phyloP scores from a whole-genome alignment of 2,329 filamentous ascomycete species.

The Neonectria ditissima region DNA sequence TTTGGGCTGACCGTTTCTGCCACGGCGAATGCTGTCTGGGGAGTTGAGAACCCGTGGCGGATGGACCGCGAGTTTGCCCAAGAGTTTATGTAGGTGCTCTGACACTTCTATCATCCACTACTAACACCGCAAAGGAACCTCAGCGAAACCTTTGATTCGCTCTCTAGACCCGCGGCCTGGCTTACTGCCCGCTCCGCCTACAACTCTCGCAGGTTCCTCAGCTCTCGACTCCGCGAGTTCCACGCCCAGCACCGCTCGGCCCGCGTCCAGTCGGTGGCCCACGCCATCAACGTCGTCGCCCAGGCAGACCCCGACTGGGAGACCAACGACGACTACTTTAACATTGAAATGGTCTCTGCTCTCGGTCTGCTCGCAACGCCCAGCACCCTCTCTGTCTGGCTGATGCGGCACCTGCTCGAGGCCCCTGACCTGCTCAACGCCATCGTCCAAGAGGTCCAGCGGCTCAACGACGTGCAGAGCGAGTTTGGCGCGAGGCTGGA shows the following conservation, averaged over 20 bases:
- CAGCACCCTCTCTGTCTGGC: conserved; percentile 48
- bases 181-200: conserved; percentile 45
- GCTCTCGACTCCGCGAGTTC: conserved; percentile 41
- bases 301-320: conserved; percentile 47
- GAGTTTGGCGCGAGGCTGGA: conserved; percentile 35
- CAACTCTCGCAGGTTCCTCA: conserved; percentile 44
- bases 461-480: conserved; percentile 27
- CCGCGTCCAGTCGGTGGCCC: conserved; percentile 41
- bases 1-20: conserved; percentile 47
- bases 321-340: conserved; percentile 48
- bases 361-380: conserved; percentile 48
- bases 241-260: conserved; percentile 42
- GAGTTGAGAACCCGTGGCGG: conserved; percentile 47
- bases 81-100: conserved; percentile 45
- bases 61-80: conserved; percentile 46
- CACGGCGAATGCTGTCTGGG: conserved; percentile 49
- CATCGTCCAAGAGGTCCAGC: conserved; percentile 41
- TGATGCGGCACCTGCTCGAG: conserved; percentile 45
- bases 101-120: neutral
- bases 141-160: conserved; percentile 46
- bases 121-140: conserved; percentile 41
- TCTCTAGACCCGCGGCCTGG: conserved; percentile 42
- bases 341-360: conserved; percentile 49
- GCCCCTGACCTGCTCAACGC: conserved; percentile 32
- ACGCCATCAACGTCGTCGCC: conserved; percentile 48